Base-by-base conservation (phyloP, 352 stramenopile species). In the Pythium volutum region DNA sequence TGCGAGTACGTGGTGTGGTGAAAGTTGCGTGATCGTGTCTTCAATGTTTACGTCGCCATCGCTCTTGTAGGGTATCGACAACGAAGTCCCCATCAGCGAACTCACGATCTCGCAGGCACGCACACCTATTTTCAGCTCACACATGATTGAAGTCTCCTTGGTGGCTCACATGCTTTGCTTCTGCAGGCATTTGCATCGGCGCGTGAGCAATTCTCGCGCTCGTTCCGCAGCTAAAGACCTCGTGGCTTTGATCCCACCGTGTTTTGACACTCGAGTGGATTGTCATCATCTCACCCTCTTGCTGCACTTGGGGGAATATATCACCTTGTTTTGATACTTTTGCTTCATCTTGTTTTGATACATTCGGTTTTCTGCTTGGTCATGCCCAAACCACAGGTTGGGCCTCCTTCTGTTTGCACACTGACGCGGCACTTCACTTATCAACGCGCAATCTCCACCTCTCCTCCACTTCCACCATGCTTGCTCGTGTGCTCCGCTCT, bases 141-240 rank as follows among this genome's bases (percentile, higher is more conserved):
- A 16, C 20, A n/a, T 47, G 41, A 47, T 10, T 34, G 6, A 5
- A 14, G 9, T n/a, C 16, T 42, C 25, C 39, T 31, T 18, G 38
- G 31, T 4, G 31, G 2, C 33, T n/a, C 18, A 25, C 33, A 39
- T 26, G 9, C 22, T 8, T 55, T 31, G 23, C 12, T 43, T 45
- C n/a, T 48, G 25, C 42, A 92, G 79, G 86, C 86, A 14, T 93
- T 95, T 45, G 77, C 84, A 73, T 90, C 79, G 29, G 86, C 85
- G 53, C 84, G 86, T 55, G 86, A 95, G 71, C 86, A 95, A 55
- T 93, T 93, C 70, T 92, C 86, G 58, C 84, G 84, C 55, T 95
- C 86, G 49, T 95, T 95, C 84, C 86, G 86, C 66, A 89, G 82
- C 66, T 92, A 84, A 67, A 27, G 9, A 38, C 29, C 33, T 31